Conservation (phyloP, 192 early-diverging fungal species). For the Backusella tuberculispora region DNA sequence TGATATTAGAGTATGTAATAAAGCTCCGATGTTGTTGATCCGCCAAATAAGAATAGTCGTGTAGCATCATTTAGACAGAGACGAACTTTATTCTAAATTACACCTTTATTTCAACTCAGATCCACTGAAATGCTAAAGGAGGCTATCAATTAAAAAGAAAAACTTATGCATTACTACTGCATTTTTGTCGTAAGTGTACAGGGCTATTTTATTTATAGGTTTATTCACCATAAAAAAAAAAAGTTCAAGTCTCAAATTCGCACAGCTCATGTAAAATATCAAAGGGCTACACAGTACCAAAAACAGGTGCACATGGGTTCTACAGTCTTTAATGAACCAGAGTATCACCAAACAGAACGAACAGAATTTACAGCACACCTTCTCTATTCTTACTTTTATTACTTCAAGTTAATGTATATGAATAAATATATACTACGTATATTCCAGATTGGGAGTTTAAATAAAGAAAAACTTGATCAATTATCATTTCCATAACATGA, state of each 20-base stretch:
- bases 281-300: background rate
- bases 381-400: background rate
- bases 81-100: background rate
- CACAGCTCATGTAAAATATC: background rate
- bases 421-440: background rate
- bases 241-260: background rate
- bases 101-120: conserved; percentile 11
- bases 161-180: background rate
- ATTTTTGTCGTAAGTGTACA: background rate
- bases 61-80: background rate
- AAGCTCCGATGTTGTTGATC: background rate
- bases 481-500: background rate
- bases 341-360: background rate
- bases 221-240: background rate
- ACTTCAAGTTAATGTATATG: background rate
- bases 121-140: background rate
- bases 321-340: background rate
- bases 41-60: background rate
- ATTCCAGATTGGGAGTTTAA: background rate
- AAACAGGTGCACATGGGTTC: background rate
- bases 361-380: no score
- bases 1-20: background rate
- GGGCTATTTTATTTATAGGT: background rate
- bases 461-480: background rate
- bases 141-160: background rate